Percentiles rank a stretch among this genome's conserved stretches.
phyloP scores from a whole-genome alignment of 2,329 filamentous ascomycete species.

The Biscogniauxia sp. region DNA sequence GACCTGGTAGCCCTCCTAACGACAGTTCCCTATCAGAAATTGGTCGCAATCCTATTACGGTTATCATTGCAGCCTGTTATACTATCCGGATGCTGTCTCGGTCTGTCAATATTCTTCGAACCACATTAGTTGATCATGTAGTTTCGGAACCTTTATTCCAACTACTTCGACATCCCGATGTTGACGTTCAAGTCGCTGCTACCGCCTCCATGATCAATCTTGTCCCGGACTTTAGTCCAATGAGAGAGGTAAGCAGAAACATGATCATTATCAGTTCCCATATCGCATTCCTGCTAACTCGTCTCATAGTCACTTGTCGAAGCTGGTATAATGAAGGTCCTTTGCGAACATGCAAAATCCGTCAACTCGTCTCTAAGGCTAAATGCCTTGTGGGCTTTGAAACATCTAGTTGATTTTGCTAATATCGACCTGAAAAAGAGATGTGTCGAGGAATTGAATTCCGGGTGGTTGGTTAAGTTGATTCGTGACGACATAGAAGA shows the following conservation, averaged over 20 bases:
- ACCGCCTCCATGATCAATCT: constrained; percentile 84
- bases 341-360: constrained; percentile 84
- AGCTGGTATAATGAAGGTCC: constrained; percentile 68
- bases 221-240: constrained; percentile 83
- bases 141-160: constrained; percentile 74
- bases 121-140: constrained; percentile 81
- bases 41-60: constrained; percentile 70
- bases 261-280: constrained; percentile 19
- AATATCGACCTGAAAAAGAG: constrained; percentile 70
- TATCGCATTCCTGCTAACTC: constrained; percentile 10
- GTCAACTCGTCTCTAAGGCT: constrained; percentile 74
- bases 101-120: constrained; percentile 80
- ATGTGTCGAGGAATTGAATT: constrained; percentile 73
- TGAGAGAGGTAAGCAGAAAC: constrained; percentile 68
- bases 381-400: constrained; percentile 89
- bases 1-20: constrained; percentile 12
- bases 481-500: constrained; percentile 65
- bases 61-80: constrained; percentile 82
- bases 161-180: constrained; percentile 70
- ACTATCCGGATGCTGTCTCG: constrained; percentile 78
- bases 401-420: constrained; percentile 78
- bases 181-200: constrained; percentile 81
- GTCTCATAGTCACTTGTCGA: constrained; percentile 63
- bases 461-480: constrained; percentile 77
- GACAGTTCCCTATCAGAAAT: constrained; percentile 46